Conservation (phyloP, 2,329 filamentous ascomycete species). For the Beauveria varroae region DNA sequence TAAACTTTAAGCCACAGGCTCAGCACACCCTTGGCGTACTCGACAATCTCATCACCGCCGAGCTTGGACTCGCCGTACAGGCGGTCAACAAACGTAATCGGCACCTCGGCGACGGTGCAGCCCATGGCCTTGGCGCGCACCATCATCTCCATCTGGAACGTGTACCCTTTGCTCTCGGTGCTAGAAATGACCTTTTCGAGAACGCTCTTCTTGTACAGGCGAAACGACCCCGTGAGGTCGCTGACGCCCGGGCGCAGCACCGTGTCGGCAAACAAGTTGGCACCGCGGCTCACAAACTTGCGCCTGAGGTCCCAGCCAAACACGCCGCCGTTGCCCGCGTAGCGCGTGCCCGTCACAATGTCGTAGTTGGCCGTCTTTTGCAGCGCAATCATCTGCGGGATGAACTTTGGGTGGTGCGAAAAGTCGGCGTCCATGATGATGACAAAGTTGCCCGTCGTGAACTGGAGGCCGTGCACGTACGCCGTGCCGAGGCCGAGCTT, state of each 20-base stretch:
- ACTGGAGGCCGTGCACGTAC: conserved; percentile 91
- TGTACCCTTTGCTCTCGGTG: conserved; percentile 95
- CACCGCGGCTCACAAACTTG: conserved; percentile 76
- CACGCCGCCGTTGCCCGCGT: conserved; percentile 82
- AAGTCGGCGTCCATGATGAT: conserved; percentile 99
- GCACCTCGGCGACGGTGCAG: conserved; percentile 87
- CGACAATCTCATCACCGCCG: conserved; percentile 89
- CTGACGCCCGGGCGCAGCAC: conserved; percentile 88
- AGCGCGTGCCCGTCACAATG: conserved; percentile 93
- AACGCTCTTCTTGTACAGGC: conserved; percentile 86
- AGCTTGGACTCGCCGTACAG: conserved; percentile 94
- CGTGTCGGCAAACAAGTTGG: conserved; percentile 93
- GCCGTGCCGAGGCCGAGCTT: conserved; percentile 97
- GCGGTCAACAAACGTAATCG: conserved; percentile 92
- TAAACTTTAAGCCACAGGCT: conserved; percentile 72
- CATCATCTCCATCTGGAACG: conserved; percentile 99
- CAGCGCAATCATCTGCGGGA: conserved; percentile 81
- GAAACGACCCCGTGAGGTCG: conserved; percentile 90
- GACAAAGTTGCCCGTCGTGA: conserved; percentile 84
- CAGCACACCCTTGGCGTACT: conserved; percentile 84
- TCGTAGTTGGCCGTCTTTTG: conserved; percentile 77
- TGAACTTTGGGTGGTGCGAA: conserved; percentile 98
- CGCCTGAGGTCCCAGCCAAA: conserved; percentile 95
- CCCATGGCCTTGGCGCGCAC: conserved; percentile 95
- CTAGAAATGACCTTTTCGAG: conserved; percentile 82